These are phyloP conservation scores for Colletotrichum melonis DNA, from an alignment of 2,329 filamentous ascomycete genomes.

Conservation along the genomic window DNA sequence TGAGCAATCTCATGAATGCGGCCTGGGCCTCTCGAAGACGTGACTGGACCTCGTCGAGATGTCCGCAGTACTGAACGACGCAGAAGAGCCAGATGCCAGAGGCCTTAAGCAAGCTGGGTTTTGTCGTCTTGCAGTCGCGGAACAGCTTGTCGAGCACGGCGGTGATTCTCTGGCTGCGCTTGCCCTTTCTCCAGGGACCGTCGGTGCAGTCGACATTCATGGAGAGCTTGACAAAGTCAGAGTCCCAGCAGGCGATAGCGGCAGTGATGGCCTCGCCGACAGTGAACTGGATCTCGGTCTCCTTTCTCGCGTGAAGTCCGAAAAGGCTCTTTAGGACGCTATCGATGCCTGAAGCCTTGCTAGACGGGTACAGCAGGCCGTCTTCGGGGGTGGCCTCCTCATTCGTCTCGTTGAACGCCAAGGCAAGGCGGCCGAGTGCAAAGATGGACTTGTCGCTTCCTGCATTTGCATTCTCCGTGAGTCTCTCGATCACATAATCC, in stretches of 20 bases:
- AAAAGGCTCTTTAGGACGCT: constrained; percentile 72
- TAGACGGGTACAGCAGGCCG: constrained; percentile 14
- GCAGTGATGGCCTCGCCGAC: constrained; percentile 90
- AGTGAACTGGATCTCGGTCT: constrained; percentile 89
- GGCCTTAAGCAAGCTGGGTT: constrained; percentile 89
- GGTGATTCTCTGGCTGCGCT: constrained; percentile 28
- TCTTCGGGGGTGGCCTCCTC: constrained; percentile 39
- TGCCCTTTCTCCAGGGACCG: constrained; percentile 53
- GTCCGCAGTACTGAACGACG: constrained; percentile 89
- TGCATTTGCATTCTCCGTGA: constrained; percentile 78
- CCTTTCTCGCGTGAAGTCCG: constrained; percentile 83
- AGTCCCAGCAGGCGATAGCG: constrained; percentile 83
- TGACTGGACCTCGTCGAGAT: constrained; percentile 78
- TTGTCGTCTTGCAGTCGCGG: constrained; percentile 82
- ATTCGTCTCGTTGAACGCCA: constrained; percentile 63
- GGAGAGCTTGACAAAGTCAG: constrained; percentile 78
- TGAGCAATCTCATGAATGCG: constrained; percentile 88
- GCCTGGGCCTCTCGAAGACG: constrained; percentile 83
- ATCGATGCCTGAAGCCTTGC: constrained; percentile 29
- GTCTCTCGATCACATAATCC: constrained; percentile 66
- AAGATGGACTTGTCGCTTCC: constrained; percentile 85
- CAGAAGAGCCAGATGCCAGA: constrained; percentile 96
- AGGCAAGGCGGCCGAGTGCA: constrained; percentile 81
- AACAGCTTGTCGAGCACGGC: constrained; percentile 78
- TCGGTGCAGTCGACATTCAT: constrained; percentile 75